Percentiles rank a stretch among this genome's conserved stretches.
These are phyloP conservation scores for Scleroderma citrinum DNA, from an alignment of 768 basidiomycete genomes.

Conservation along the genomic window DNA sequence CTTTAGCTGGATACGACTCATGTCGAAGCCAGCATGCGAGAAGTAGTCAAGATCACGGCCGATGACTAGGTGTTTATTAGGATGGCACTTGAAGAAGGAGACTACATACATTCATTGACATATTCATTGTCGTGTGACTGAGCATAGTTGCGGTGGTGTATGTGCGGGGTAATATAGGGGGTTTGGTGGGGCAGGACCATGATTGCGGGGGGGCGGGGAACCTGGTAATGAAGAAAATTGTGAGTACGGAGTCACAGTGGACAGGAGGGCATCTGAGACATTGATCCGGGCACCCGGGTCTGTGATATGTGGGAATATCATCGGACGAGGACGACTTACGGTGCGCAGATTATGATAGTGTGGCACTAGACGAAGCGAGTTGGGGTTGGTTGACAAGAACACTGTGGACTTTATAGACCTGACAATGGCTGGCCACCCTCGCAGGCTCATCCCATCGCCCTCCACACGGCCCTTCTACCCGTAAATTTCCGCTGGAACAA, in stretches of 20 bases:
- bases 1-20: constrained; percentile 94
- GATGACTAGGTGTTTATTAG: constrained; percentile 51
- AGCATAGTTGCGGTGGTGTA: constrained; percentile 82
- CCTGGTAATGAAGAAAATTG: constrained; percentile 1
- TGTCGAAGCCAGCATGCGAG: constrained; percentile 98
- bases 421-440: constrained; percentile 13
- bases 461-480: constrained; percentile 11
- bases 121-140: constrained; percentile 64
- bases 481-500: background rate
- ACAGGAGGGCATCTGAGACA: background rate
- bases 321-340: constrained; percentile 1
- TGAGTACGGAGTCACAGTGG: constrained; percentile 7
- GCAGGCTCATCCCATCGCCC: constrained; percentile 26
- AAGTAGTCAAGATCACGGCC: constrained; percentile 93
- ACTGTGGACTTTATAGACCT: constrained; percentile 19
- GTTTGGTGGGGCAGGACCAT: constrained; percentile 71
- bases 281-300: background rate
- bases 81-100: constrained; percentile 2
- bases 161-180: constrained; percentile 84
- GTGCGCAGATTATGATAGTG: background rate
- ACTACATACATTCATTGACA: constrained; percentile 48
- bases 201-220: constrained; percentile 16
- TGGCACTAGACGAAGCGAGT: background rate
- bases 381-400: background rate
- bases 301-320: background rate